Evolutionary conservation across 2,329 filamentous ascomycete species (phyloP).

Genomic region (Ophiosphaerella korrae): DNA sequence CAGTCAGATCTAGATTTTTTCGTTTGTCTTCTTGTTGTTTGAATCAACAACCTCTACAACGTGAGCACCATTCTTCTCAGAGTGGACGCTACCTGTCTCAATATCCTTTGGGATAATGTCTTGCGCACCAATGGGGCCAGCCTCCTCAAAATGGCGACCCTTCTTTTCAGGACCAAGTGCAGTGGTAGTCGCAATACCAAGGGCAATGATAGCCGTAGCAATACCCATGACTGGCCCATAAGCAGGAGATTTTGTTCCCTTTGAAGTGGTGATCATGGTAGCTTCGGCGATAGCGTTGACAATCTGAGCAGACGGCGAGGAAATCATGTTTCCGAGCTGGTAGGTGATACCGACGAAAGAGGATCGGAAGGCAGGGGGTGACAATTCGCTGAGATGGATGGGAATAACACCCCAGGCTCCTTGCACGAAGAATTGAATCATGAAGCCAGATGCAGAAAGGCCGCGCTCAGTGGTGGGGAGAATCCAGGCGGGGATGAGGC

Average conservation of each 20-base stretch:
- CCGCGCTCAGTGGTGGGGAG: conserved; percentile 64
- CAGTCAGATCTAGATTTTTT: conserved; percentile 1
- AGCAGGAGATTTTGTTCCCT: conserved; percentile 66
- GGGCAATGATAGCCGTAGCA: conserved; percentile 75
- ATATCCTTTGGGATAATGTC: conserved; percentile 35
- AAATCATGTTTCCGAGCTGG: conserved; percentile 77
- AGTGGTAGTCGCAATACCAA: conserved; percentile 70
- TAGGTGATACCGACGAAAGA: conserved; percentile 74
- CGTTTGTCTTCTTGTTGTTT: background rate
- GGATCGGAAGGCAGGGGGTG: conserved; percentile 71
- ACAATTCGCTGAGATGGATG: conserved; percentile 76
- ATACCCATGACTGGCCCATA: conserved; percentile 79
- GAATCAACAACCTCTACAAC: conserved; percentile 26
- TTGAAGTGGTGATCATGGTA: conserved; percentile 54
- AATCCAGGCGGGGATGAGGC: conserved; percentile 73
- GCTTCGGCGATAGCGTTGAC: conserved; percentile 73
- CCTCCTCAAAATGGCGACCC: conserved; percentile 71
- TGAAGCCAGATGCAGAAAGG: conserved; percentile 69
- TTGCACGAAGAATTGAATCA: conserved; percentile 64
- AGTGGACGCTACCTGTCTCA: conserved; percentile 34
- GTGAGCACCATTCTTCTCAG: conserved; percentile 32
- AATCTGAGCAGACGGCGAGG: conserved; percentile 74
- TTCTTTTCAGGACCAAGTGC: conserved; percentile 76
- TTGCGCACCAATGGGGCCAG: conserved; percentile 56
- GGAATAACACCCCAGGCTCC: conserved; percentile 54